Conservation (phyloP, 2,329 filamentous ascomycete genomes). For the Ascochyta pisi region DNA sequence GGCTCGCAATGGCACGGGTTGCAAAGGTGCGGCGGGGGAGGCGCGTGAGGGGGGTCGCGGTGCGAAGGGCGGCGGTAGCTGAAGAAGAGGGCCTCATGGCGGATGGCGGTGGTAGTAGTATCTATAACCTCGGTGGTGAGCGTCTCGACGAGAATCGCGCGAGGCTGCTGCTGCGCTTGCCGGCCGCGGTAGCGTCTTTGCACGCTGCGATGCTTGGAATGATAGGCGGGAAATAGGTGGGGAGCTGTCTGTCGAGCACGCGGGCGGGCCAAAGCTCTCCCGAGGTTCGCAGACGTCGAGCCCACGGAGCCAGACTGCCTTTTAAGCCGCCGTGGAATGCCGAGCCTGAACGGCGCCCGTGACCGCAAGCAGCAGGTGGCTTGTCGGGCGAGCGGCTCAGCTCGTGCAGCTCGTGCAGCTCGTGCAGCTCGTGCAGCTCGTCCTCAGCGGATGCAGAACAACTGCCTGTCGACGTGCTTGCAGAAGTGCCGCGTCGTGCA, state of each 20-base stretch:
- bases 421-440: too few species aligned
- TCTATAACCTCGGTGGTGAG: conserved; percentile 39
- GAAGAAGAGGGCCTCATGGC: conserved; percentile 42
- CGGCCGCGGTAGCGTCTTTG: conserved; percentile 34
- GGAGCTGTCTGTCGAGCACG: conserved; percentile 34
- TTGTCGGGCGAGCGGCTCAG: conserved; percentile 18
- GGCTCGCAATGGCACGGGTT: conserved; percentile 37
- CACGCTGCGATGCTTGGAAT: conserved; percentile 19
- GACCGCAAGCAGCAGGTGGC: conserved; percentile 24
- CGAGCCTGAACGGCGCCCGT: conserved; percentile 11
- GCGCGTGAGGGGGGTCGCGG: conserved; percentile 26
- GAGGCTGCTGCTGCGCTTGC: conserved; percentile 21
- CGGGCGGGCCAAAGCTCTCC: conserved; percentile 20
- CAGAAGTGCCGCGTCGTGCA: conserved; percentile 15
- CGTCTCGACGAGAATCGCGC: conserved; percentile 22
- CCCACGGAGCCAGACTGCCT: conserved; percentile 21
- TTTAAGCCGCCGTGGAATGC: conserved; percentile 21
- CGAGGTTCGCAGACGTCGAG: conserved; percentile 15
- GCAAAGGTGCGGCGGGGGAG: conserved; percentile 39
- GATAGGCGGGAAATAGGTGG: conserved; percentile 20
- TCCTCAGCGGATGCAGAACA: not conserved
- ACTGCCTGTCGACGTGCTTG: conserved; percentile 2
- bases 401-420: not conserved
- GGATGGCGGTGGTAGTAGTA: conserved; percentile 18
- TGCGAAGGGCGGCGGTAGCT: conserved; percentile 36